Evolutionary conservation across 805 yeast species (phyloP).

Genomic region (Candida patagonica): DNA sequence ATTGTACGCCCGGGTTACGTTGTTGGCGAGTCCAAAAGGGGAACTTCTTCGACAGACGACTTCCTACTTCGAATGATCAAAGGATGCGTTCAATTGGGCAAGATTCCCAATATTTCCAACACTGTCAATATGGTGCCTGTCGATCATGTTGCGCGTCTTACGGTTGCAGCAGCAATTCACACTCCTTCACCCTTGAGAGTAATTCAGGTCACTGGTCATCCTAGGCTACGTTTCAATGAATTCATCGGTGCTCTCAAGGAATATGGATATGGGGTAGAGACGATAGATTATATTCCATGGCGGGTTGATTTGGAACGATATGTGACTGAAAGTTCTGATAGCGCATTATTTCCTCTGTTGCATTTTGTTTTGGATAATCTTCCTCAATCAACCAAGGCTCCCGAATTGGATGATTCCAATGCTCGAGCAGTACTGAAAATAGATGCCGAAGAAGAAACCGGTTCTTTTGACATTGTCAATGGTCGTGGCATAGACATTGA

Average conservation of each 20-base stretch:
- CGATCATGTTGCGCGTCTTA: constrained; percentile 92
- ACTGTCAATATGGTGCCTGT: constrained; percentile 95
- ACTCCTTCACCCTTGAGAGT: constrained; percentile 65
- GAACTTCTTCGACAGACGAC: constrained; percentile 93
- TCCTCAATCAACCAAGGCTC: constrained; percentile 88
- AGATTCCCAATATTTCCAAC: constrained; percentile 77
- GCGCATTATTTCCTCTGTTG: constrained; percentile 84
- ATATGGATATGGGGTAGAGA: constrained; percentile 64
- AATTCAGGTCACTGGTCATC: constrained; percentile 96
- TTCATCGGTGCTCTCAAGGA: constrained; percentile 54
- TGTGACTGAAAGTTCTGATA: constrained; percentile 68
- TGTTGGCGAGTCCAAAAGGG: constrained; percentile 74
- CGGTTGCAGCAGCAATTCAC: constrained; percentile 70
- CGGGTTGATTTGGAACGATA: constrained; percentile 61
- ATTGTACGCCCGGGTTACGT: constrained; percentile 95
- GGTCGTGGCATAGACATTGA: constrained; percentile 69
- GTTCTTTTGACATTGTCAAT: constrained; percentile 45
- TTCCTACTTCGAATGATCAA: constrained; percentile 89
- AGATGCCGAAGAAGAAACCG: constrained; percentile 51
- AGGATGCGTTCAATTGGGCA: constrained; percentile 85
- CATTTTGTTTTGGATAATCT: constrained; percentile 91
- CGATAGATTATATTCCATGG: constrained; percentile 72
- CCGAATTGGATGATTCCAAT: constrained; percentile 84
- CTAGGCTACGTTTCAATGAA: constrained; percentile 73
- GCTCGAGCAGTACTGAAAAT: constrained; percentile 58